Conservation (phyloP, 768 basidiomycete genomes). For the Tulasnella sp. region DNA sequence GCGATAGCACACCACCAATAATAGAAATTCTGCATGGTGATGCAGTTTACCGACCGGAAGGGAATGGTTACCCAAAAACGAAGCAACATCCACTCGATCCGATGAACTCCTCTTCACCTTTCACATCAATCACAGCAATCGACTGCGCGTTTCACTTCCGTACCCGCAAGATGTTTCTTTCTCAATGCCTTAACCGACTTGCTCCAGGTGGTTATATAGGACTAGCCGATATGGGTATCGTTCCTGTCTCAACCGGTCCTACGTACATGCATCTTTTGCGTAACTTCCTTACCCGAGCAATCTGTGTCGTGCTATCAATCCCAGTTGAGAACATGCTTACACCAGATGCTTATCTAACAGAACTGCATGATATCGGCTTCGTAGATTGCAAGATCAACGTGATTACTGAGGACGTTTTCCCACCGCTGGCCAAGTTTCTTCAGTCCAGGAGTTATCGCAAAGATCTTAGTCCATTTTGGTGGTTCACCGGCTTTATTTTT, state of each 20-base stretch:
- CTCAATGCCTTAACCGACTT: slow-evolving; percentile 37
- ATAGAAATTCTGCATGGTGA: slow-evolving; percentile 38
- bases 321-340: slow-evolving; percentile 40
- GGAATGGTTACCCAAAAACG: slow-evolving; percentile 14
- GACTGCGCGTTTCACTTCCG: slow-evolving; percentile 62
- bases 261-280: no score
- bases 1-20: slow-evolving; percentile 20
- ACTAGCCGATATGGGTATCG: slow-evolving; percentile 50
- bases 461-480: slow-evolving; percentile 32
- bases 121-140: slow-evolving; percentile 43
- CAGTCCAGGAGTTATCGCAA: slow-evolving; percentile 20
- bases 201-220: slow-evolving; percentile 40
- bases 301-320: slow-evolving; percentile 31
- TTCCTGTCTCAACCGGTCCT: slow-evolving; percentile 1
- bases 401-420: slow-evolving; percentile 44
- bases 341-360: slow-evolving; percentile 31
- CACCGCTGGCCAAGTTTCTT: slow-evolving; percentile 41
- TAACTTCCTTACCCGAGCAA: slow-evolving; percentile 18
- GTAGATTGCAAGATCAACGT: slow-evolving; percentile 42
- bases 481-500: slow-evolving; percentile 27
- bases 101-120: slow-evolving; percentile 23
- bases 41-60: slow-evolving; percentile 31
- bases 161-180: slow-evolving; percentile 39
- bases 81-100: slow-evolving; percentile 39
- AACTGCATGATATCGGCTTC: slow-evolving; percentile 40